Percentiles rank a stretch among this genome's conserved stretches.
These are phyloP conservation scores for Stygiomarasmius scandens DNA, from an alignment of 1,284 basidiomycete species.

Conservation along the genomic window DNA sequence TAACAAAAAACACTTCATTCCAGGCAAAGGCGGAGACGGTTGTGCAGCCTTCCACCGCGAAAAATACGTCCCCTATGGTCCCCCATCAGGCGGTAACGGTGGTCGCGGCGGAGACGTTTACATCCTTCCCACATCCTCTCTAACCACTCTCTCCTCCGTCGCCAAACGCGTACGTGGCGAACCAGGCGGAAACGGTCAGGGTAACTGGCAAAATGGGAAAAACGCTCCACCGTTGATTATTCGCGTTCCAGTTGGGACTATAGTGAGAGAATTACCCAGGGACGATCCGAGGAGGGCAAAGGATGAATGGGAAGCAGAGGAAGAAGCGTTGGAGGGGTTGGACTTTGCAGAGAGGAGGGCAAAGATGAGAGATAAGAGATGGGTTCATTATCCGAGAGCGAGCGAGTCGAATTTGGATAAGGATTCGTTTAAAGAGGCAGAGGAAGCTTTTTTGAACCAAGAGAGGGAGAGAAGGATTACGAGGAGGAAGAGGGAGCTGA, in stretches of 20 bases:
- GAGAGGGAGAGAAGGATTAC: constrained; percentile 61
- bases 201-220: constrained; percentile 84
- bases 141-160: constrained; percentile 80
- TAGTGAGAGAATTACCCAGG: constrained; percentile 74
- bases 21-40: constrained; percentile 83
- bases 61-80: constrained; percentile 77
- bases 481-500: constrained; percentile 43
- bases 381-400: constrained; percentile 79
- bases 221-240: constrained; percentile 75
- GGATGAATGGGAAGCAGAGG: constrained; percentile 71
- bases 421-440: constrained; percentile 78
- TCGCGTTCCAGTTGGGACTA: constrained; percentile 85
- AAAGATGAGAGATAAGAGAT: constrained; percentile 67
- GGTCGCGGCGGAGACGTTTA: constrained; percentile 88
- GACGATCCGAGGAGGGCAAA: constrained; percentile 63
- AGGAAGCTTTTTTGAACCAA: constrained; percentile 60
- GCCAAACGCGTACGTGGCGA: constrained; percentile 68
- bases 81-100: constrained; percentile 89
- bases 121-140: constrained; percentile 71
- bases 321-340: constrained; percentile 59
- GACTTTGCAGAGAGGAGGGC: constrained; percentile 49
- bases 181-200: constrained; percentile 73
- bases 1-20: constrained; percentile 7
- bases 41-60: constrained; percentile 84
- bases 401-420: constrained; percentile 64